These are phyloP conservation scores for Cladosporium austrohemisphaericum DNA, from an alignment of 2,329 filamentous ascomycete species.

Conservation along the genomic window DNA sequence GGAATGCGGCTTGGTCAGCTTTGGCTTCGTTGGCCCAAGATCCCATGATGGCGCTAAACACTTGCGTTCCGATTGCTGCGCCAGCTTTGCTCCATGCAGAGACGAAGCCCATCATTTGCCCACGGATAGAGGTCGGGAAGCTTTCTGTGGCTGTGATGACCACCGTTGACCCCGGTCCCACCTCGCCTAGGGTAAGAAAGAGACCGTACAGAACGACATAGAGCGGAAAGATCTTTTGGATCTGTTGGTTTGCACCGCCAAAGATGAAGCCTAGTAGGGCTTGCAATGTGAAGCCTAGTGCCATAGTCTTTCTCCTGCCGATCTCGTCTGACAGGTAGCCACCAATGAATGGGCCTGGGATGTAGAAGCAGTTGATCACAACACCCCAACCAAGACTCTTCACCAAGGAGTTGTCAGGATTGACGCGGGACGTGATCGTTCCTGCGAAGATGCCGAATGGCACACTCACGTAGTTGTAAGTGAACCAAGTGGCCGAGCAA, in stretches of 20 bases:
- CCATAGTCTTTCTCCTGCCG: conserved; percentile 70
- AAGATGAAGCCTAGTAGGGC: conserved; percentile 79
- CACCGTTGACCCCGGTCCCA: conserved; percentile 64
- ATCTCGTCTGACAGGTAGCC: conserved; percentile 72
- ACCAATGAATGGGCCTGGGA: conserved; percentile 74
- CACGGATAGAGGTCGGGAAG: conserved; percentile 78
- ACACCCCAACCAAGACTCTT: conserved; percentile 78
- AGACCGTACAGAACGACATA: conserved; percentile 75
- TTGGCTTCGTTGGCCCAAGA: conserved; percentile 51
- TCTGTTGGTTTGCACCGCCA: conserved; percentile 56
- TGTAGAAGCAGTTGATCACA: conserved; percentile 80
- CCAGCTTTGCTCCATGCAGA: conserved; percentile 66
- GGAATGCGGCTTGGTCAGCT: conserved; percentile 78
- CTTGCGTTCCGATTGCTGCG: conserved; percentile 79
- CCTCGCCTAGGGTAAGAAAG: conserved; percentile 70
- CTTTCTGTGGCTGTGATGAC: conserved; percentile 80
- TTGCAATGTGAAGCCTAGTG: conserved; percentile 66
- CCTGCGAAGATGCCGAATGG: conserved; percentile 81
- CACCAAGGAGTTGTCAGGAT: conserved; percentile 61
- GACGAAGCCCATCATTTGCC: conserved; percentile 66
- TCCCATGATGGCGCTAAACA: conserved; percentile 63
- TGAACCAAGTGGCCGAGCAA: conserved; percentile 74
- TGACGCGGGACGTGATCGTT: conserved; percentile 63
- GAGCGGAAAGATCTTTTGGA: conserved; percentile 31
- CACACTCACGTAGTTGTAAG: conserved; percentile 71